Base-by-base conservation (phyloP, 345 rosid genomes). In the Bruguiera gymnorhiza region DNA sequence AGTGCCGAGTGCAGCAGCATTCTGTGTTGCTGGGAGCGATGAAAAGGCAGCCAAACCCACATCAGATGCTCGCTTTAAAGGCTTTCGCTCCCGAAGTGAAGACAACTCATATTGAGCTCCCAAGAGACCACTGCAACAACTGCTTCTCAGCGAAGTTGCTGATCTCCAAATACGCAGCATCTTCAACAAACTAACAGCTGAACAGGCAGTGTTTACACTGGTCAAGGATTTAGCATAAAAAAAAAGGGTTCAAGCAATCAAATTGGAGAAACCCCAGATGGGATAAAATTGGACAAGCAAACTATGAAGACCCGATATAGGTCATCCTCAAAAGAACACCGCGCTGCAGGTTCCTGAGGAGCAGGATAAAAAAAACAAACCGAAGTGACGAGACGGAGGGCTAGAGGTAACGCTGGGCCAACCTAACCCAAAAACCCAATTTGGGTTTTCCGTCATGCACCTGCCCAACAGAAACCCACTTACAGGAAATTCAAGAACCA, bases 121-220 rank as follows among this genome's bases (percentile, higher is more conserved):
- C 50, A 57, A 59, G 15, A 57, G 16, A 65, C 57, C 34, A 19
- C 26, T 23, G 48, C 48, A 13, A 52, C 56, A 73, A 34, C 34
- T 70, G 60, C 48, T 61, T 29, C 60, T 30, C 0, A 70, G 51
- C 21, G 46, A 36, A 16, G 31, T 51, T 50, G 73, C 51, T 70
- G 73, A 70, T 61, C 71, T 60, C 54, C 67, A 31, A 24, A 73
- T 1, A 20, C 34, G 76, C 21, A 66, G 39, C 71, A 71, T 73
- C 54, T 60, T 39, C 63, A 72, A 19, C 55, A 52, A 58, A 13
- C 23, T 3, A 31, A 34, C 24, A 8, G n/a, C 10, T 4, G 57
- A 16, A 21, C 7, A 13, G 50, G 50, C 16, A 43, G 5, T 43
- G 16, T 13, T 13, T 11, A 43, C 50, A 13, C 50, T 10, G 48